Evolutionary conservation across 2,329 filamentous ascomycete species (phyloP).

Genomic region (Pseudovirgaria hyperparasitica): DNA sequence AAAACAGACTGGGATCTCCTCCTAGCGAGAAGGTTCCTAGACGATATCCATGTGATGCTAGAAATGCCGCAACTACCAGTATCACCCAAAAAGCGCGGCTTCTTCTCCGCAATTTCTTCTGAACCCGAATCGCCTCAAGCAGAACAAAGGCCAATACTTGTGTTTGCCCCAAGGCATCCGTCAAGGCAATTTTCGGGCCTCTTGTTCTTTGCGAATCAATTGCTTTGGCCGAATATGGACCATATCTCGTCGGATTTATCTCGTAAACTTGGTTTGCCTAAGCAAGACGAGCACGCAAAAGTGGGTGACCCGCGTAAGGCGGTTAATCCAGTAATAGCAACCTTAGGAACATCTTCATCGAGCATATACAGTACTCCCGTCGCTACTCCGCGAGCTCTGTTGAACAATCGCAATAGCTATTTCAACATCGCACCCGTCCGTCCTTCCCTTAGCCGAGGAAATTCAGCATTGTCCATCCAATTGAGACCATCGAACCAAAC

Average conservation of each 20-base stretch:
- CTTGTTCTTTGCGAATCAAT: conserved; percentile 34
- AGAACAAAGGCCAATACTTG: conserved; percentile 11
- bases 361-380: conserved; percentile 27
- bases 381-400: conserved; percentile 19
- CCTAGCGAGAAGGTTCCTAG: conserved; percentile 38
- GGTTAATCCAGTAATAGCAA: conserved; percentile 10
- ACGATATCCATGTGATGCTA: conserved; percentile 33
- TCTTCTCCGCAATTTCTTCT: conserved; percentile 17
- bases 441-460: conserved; percentile 13
- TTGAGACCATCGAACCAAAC: conserved; percentile 15
- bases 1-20: conserved; percentile 46
- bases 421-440: conserved; percentile 18
- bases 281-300: conserved; percentile 10
- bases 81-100: conserved; percentile 13
- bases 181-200: conserved; percentile 36
- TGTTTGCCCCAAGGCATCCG: conserved; percentile 22
- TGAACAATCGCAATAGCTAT: conserved; percentile 18
- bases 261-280: conserved; percentile 19
- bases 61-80: conserved; percentile 10
- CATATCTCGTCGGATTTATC: conserved; percentile 23
- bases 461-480: conserved; percentile 16
- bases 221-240: conserved; percentile 37
- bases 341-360: conserved; percentile 3
- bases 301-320: conserved; percentile 14
- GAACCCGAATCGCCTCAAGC: conserved; percentile 7